Conservation (phyloP, 768 basidiomycete species). For the Lactifluus hygrophoroides region DNA sequence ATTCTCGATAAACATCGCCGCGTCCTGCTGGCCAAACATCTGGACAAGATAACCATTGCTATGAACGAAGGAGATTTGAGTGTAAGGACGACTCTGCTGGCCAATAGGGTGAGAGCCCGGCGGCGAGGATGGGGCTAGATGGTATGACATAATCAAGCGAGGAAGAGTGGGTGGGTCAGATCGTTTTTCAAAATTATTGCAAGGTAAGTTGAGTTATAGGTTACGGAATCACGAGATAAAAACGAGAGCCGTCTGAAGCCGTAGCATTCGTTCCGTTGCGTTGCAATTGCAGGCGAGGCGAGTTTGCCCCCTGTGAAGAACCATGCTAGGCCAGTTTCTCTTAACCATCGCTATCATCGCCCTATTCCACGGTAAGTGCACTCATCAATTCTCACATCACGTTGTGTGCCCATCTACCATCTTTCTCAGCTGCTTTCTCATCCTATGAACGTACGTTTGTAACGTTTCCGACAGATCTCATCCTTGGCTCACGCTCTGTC, state of each 20-base stretch:
- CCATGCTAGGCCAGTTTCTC: constrained; percentile 11
- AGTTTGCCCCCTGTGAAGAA: too few relatives aligned
- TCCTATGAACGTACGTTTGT: constrained; percentile 75
- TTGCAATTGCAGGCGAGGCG: too few relatives aligned
- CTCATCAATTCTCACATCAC: background rate
- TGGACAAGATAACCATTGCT: constrained; percentile 1
- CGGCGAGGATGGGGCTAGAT: background rate
- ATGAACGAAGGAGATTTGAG: background rate
- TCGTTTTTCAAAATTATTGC: too few relatives aligned
- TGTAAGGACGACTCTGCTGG: background rate
- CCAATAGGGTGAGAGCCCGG: background rate
- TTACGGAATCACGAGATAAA: too few relatives aligned
- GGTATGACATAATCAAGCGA: background rate
- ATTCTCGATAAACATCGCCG: constrained; percentile 7
- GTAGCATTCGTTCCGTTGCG: too few relatives aligned
- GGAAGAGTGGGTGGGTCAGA: too few relatives aligned
- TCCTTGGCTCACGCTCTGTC: background rate
- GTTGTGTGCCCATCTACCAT: background rate
- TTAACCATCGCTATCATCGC: constrained; percentile 9
- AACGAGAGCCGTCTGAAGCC: too few relatives aligned
- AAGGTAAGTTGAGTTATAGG: too few relatives aligned
- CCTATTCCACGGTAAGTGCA: constrained; percentile 16
- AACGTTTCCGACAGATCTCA: constrained; percentile 11
- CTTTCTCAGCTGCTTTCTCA: constrained; percentile 58
- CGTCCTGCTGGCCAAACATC: constrained; percentile 14